Evolutionary conservation across 345 rosid genomes (phyloP), one percentile per base, ranked within the genome.

Genomic region (Aquilaria yunnanensis): DNA sequence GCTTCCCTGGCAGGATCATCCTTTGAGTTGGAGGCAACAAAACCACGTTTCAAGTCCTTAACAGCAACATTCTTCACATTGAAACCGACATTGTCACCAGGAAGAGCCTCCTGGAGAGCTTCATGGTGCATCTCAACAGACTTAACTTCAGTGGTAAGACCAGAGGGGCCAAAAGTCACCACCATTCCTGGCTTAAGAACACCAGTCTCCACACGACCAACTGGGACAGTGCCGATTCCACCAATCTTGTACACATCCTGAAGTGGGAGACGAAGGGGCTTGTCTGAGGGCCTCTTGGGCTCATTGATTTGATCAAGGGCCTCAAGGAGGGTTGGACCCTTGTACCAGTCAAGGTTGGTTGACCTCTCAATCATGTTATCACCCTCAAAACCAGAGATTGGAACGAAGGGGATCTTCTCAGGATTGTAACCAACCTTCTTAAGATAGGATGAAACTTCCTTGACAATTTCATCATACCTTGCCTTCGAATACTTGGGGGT

Each of bases 211-310:
- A 80, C 55, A 69, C 77, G 79, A 7, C 85, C 85, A 9, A 81
- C 81, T 0, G 85, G 83, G 43, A 83, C 85, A 58, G 81, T 83
- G 63, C 81, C 85, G 65, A 83, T 80, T 12, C 83, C 87, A 43
- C 83, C 80, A 29, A 81, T 81, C 86, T 78, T 81, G 79, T 78
- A 81, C 6, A 81, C 86, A 57, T 81, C 83, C 78, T 81, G 86
- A 54, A 78, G 83, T 0, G 86, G 86, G 32, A 81, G 81, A 64
- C 78, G 85, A 32, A 81, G 77, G 33, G 77, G 81, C 70, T 77
- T 77, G 81, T 77, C 81, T 0, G 72, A 55, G 14, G 78, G 78
- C 48, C 77, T 73, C 78, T 77, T 73, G 49, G 81, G 75, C 68
- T 77, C 78, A 1, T 29, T 32, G 47, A 76, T 54, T 62, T 56